A percentile compares a stretch with the other conserved stretches of the same genome.
Conservation (phyloP, 2,329 filamentous ascomycete genomes). For the Verticillium tricorpus region DNA sequence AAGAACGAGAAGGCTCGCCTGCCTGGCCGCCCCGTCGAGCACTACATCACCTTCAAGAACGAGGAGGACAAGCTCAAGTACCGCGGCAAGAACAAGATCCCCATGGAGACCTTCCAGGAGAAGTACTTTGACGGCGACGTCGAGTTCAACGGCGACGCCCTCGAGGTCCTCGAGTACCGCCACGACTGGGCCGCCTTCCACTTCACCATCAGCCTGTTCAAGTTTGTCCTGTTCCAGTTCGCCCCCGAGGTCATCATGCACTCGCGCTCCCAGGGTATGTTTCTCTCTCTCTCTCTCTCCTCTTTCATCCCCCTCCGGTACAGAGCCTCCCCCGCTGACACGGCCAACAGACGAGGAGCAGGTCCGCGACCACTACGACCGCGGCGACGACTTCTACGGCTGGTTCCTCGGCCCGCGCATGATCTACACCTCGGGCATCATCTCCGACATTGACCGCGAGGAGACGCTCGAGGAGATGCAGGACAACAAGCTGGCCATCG, state of each 20-base stretch:
- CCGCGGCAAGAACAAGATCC: slow-evolving; percentile 65
- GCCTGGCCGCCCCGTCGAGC: slow-evolving; percentile 73
- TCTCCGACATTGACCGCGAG: slow-evolving; percentile 73
- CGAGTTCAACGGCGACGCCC: slow-evolving; percentile 78
- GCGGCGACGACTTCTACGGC: slow-evolving; percentile 86
- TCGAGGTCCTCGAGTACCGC: slow-evolving; percentile 78
- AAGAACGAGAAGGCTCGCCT: slow-evolving; percentile 79
- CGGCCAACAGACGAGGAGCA: slow-evolving; percentile 71
- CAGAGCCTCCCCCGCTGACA: too few relatives aligned
- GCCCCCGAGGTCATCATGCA: slow-evolving; percentile 81
- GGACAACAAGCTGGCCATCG: slow-evolving; percentile 83
- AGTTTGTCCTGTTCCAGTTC: slow-evolving; percentile 74
- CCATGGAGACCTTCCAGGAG: slow-evolving; percentile 82
- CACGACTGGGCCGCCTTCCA: slow-evolving; percentile 88
- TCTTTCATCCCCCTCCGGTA: neutral
- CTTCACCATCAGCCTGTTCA: slow-evolving; percentile 73
- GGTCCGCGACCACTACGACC: slow-evolving; percentile 85
- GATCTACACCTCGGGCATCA: slow-evolving; percentile 88
- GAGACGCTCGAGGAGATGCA: slow-evolving; percentile 82
- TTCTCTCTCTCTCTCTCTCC: neutral
- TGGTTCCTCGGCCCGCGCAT: slow-evolving; percentile 91
- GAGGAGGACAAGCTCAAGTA: slow-evolving; percentile 50
- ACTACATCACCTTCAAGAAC: slow-evolving; percentile 71
- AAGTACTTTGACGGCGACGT: slow-evolving; percentile 88
- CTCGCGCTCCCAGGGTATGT: slow-evolving; percentile 66